phyloP scores from a whole-genome alignment of 2,329 filamentous ascomycete species.

The Periglandula ipomoeae region DNA sequence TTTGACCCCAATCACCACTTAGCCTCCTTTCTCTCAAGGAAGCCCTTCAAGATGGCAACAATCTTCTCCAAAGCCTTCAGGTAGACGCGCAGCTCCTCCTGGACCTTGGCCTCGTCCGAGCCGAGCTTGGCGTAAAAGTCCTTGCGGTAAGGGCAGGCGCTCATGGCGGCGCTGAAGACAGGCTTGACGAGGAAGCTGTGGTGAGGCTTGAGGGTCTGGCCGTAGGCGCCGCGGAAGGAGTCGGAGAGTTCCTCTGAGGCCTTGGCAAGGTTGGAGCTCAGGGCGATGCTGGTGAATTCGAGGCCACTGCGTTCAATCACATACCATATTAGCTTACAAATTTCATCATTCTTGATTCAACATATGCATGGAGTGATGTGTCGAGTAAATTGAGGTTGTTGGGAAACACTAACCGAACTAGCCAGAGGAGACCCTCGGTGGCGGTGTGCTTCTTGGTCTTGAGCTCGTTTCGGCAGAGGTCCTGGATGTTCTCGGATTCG shows the following conservation, averaged over 20 bases:
- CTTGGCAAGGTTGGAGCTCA: constrained; percentile 66
- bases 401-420: constrained; percentile 57
- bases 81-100: constrained; percentile 58
- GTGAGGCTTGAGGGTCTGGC: constrained; percentile 78
- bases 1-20: constrained; percentile 2
- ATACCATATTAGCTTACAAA: background rate
- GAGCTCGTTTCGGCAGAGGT: constrained; percentile 77
- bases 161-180: constrained; percentile 88
- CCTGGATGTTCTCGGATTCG: constrained; percentile 77
- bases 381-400: background rate
- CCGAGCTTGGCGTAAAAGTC: constrained; percentile 90
- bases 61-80: constrained; percentile 68
- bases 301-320: constrained; percentile 55
- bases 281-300: constrained; percentile 83
- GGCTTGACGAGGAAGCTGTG: constrained; percentile 87
- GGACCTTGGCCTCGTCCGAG: constrained; percentile 52
- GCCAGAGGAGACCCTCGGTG: constrained; percentile 85
- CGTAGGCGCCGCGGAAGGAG: constrained; percentile 83
- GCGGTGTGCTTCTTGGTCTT: constrained; percentile 83
- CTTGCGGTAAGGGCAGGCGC: constrained; percentile 82
- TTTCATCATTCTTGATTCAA: background rate
- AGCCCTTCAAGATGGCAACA: constrained; percentile 63
- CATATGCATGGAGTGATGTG: too few species aligned
- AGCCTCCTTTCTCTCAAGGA: constrained; percentile 29
- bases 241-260: constrained; percentile 64